phyloP scores from a whole-genome alignment of 169 alveolate species.

The Hammondia hammondi region DNA sequence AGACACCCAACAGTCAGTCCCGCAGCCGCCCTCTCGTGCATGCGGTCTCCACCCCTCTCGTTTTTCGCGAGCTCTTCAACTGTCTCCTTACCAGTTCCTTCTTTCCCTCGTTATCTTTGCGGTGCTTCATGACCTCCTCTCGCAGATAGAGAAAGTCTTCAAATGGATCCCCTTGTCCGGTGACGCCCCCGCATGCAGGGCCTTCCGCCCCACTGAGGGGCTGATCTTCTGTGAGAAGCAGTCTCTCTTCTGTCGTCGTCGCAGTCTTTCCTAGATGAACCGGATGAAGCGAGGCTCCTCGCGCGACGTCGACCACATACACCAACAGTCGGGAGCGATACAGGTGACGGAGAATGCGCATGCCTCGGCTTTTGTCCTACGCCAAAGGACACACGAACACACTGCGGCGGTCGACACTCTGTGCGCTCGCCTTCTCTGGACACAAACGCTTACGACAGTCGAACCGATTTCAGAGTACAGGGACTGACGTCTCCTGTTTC shows the following conservation, averaged over 20 bases:
- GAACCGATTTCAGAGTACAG: no score
- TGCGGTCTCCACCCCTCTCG: background rate
- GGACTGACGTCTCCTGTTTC: no score
- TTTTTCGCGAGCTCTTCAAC: background rate
- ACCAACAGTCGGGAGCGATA: constrained; percentile 60
- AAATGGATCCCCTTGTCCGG: constrained; percentile 20
- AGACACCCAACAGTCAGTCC: no score
- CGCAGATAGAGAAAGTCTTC: constrained; percentile 19
- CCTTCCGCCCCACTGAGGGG: background rate
- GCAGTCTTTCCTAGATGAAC: background rate
- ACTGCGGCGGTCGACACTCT: no score
- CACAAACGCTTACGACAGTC: no score
- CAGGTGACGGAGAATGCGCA: constrained; percentile 68
- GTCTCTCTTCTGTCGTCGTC: background rate
- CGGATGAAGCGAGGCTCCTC: background rate
- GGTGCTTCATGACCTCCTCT: constrained; percentile 32
- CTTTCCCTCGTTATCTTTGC: constrained; percentile 4
- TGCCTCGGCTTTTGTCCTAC: constrained; percentile 68
- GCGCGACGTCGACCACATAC: constrained; percentile 65
- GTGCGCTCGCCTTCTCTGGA: no score
- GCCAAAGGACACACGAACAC: background rate
- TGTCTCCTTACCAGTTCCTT: constrained; percentile 28
- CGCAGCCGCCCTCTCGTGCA: no score
- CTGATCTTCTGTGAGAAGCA: background rate
- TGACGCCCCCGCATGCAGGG: background rate